These are phyloP conservation scores for Pulveroboletus ravenelii DNA, from an alignment of 768 basidiomycete genomes.

Conservation along the genomic window DNA sequence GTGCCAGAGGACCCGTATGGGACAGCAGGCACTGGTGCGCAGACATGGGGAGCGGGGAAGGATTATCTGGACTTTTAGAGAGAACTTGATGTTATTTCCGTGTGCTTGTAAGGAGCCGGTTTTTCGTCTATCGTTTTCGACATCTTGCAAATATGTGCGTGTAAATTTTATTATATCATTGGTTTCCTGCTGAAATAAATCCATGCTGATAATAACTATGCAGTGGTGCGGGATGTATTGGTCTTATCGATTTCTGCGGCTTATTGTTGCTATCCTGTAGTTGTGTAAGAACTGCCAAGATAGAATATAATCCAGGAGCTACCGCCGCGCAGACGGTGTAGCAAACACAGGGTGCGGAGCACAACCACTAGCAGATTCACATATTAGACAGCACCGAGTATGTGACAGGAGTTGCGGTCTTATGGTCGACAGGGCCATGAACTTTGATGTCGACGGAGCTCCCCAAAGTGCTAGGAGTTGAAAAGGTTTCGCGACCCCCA, in stretches of 20 bases:
- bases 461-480: too few relatives aligned
- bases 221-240: background rate
- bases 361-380: too few relatives aligned
- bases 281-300: background rate
- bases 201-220: background rate
- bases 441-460: too few relatives aligned
- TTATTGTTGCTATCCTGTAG: background rate
- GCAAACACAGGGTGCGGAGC: too few relatives aligned
- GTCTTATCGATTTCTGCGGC: background rate
- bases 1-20: slow-evolving; percentile 50
- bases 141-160: background rate
- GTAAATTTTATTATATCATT: slow-evolving; percentile 1
- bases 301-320: too few relatives aligned
- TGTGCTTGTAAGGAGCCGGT: background rate
- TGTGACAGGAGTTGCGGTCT: too few relatives aligned
- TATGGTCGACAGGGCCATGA: too few relatives aligned
- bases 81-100: background rate
- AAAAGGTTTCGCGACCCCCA: too few relatives aligned
- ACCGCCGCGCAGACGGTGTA: too few relatives aligned
- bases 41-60: slow-evolving; percentile 43
- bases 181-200: background rate
- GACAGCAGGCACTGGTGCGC: slow-evolving; percentile 34
- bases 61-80: slow-evolving; percentile 54
- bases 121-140: background rate
- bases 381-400: too few relatives aligned